phyloP scores from a whole-genome alignment of 2,329 filamentous ascomycete species.

The Talaromyces sp. region DNA sequence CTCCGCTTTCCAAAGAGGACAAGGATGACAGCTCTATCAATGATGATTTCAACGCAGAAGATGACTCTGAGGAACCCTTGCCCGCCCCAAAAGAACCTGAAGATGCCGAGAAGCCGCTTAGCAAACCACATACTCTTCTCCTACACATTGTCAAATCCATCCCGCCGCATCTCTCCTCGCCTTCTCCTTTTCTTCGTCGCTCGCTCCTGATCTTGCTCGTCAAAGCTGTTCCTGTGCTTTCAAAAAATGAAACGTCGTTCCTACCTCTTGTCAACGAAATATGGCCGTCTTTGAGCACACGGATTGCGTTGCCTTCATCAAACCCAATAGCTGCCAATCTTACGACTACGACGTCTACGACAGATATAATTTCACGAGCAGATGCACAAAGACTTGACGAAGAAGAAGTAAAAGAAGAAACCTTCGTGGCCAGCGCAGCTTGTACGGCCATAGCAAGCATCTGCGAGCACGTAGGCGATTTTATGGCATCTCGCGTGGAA shows the following conservation, averaged over 20 bases:
- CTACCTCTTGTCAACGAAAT: slow-evolving; percentile 83
- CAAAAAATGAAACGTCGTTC: slow-evolving; percentile 73
- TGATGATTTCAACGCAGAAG: background rate
- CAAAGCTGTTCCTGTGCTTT: slow-evolving; percentile 66
- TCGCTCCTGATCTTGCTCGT: slow-evolving; percentile 72
- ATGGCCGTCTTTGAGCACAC: slow-evolving; percentile 68
- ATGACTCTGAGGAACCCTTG: slow-evolving; percentile 28
- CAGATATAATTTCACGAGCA: slow-evolving; percentile 56
- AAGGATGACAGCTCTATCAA: slow-evolving; percentile 19
- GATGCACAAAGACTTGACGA: slow-evolving; percentile 21
- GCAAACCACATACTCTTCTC: slow-evolving; percentile 74
- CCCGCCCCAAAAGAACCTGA: slow-evolving; percentile 43
- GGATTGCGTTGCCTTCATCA: slow-evolving; percentile 39
- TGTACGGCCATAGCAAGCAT: slow-evolving; percentile 64
- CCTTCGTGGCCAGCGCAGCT: slow-evolving; percentile 59
- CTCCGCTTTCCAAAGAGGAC: slow-evolving; percentile 19
- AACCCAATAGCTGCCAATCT: slow-evolving; percentile 36
- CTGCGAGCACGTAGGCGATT: slow-evolving; percentile 70
- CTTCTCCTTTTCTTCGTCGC: slow-evolving; percentile 70
- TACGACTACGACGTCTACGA: slow-evolving; percentile 13
- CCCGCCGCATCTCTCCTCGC: slow-evolving; percentile 84
- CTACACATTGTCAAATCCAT: slow-evolving; percentile 76
- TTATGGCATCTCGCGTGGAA: slow-evolving; percentile 70
- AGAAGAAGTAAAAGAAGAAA: slow-evolving; percentile 31
- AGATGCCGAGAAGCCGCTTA: slow-evolving; percentile 56